Evolutionary conservation across 441 rosid genomes (phyloP).

Genomic region (Iberis amara): DNA sequence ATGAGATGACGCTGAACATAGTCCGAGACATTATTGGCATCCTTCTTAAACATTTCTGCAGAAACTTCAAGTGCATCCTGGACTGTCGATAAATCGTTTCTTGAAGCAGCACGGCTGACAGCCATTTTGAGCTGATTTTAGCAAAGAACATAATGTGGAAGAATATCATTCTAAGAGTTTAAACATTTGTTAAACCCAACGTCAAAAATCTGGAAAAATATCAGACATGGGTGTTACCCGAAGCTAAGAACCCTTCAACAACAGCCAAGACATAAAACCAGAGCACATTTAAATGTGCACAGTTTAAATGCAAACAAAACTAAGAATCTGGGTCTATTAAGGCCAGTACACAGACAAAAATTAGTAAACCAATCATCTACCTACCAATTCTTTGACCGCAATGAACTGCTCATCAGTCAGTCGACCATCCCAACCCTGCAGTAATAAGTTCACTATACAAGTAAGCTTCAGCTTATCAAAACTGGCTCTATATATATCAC

Average conservation of each 20-base stretch:
- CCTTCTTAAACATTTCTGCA: conserved; percentile 93
- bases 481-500: conserved; percentile 12
- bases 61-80: conserved; percentile 97
- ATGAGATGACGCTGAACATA: conserved; percentile 93
- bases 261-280: conserved; percentile 12
- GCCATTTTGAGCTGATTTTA: conserved; percentile 87
- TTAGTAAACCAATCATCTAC: conserved; percentile 6
- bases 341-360: conserved; percentile 9
- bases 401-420: conserved; percentile 94
- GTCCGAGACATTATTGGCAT: conserved; percentile 82
- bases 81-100: conserved; percentile 81
- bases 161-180: conserved; percentile 1
- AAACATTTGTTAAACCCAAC: not conserved
- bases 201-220: not conserved
- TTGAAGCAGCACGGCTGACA: conserved; percentile 82
- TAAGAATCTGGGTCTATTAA: conserved; percentile 18
- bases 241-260: conserved; percentile 10
- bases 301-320: conserved; percentile 7
- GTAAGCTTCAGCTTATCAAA: conserved; percentile 32
- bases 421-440: conserved; percentile 88
- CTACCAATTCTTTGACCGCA: conserved; percentile 98
- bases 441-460: conserved; percentile 32
- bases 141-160: conserved; percentile 13
- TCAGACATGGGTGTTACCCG: not conserved
- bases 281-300: conserved; percentile 16